phyloP scores from a whole-genome alignment of 1,284 basidiomycete genomes.

The Papiliotrema flavescens region DNA sequence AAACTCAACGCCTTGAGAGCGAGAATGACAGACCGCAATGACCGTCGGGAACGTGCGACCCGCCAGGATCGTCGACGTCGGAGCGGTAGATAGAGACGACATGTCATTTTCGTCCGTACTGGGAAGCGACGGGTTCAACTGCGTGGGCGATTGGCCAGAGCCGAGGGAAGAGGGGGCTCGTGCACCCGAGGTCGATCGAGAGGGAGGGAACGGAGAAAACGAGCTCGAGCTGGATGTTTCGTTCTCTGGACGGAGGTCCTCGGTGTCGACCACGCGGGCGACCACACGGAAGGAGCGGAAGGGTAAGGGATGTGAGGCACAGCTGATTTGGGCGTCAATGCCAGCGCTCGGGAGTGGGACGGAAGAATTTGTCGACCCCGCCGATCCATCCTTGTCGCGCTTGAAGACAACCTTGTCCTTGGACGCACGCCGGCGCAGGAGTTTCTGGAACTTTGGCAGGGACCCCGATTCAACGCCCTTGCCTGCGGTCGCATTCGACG shows the following conservation, averaged over 20 bases:
- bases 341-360: not conserved
- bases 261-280: slow-evolving; percentile 39
- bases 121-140: not conserved
- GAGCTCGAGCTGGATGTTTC: not conserved
- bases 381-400: slow-evolving; percentile 6
- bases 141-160: not conserved
- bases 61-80: slow-evolving; percentile 14
- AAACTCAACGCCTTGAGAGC: slow-evolving; percentile 48
- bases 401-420: slow-evolving; percentile 25
- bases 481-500: not conserved
- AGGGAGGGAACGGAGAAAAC: not conserved
- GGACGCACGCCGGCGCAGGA: slow-evolving; percentile 34
- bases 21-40: slow-evolving; percentile 48
- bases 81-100: slow-evolving; percentile 2
- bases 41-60: slow-evolving; percentile 47
- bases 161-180: not conserved
- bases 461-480: slow-evolving; percentile 8
- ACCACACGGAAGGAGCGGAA: slow-evolving; percentile 47
- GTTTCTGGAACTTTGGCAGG: slow-evolving; percentile 39
- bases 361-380: not conserved
- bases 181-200: not conserved
- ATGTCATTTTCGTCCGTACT: not conserved
- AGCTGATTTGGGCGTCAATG: not conserved
- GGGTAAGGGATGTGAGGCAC: slow-evolving; percentile 31
- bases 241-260: slow-evolving; percentile 36